These are phyloP conservation scores for Psilocybe azurescens DNA, from an alignment of 768 basidiomycete species.

Conservation along the genomic window DNA sequence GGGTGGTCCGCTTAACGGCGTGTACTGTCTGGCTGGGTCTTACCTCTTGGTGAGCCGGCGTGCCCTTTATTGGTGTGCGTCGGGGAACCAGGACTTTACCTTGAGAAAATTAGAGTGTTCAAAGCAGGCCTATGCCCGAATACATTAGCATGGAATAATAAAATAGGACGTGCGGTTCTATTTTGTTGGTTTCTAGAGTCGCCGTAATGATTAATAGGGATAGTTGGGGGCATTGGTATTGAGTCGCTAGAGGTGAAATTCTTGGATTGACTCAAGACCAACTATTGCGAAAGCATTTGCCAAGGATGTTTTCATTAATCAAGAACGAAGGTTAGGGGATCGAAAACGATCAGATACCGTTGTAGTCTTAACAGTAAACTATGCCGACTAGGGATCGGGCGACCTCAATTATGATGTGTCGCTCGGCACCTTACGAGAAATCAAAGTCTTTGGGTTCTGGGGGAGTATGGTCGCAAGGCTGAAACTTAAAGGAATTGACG, in stretches of 20 bases:
- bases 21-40: slow-evolving; percentile 71
- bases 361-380: slow-evolving; percentile 87
- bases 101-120: slow-evolving; percentile 87
- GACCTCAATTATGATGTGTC: slow-evolving; percentile 72
- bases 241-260: slow-evolving; percentile 85
- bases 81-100: slow-evolving; percentile 81
- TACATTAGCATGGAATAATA: slow-evolving; percentile 87
- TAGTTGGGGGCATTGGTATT: slow-evolving; percentile 86
- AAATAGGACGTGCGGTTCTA: slow-evolving; percentile 83
- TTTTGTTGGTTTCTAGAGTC: slow-evolving; percentile 85
- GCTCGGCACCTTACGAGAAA: slow-evolving; percentile 85
- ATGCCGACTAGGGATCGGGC: slow-evolving; percentile 81
- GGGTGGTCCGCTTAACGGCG: slow-evolving; percentile 64
- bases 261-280: too few relatives aligned
- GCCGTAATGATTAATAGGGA: slow-evolving; percentile 84
- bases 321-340: slow-evolving; percentile 87
- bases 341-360: slow-evolving; percentile 81
- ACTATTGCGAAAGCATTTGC: slow-evolving; percentile 86
- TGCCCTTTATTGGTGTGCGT: slow-evolving; percentile 70
- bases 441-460: slow-evolving; percentile 87
- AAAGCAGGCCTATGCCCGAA: slow-evolving; percentile 79
- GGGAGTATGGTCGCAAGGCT: slow-evolving; percentile 56
- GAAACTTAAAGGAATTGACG: slow-evolving; percentile 87
- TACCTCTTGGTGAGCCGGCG: slow-evolving; percentile 75
- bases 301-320: slow-evolving; percentile 87